Conservation (phyloP, 2,329 filamentous ascomycete species). For the Xylariaceae sp. region DNA sequence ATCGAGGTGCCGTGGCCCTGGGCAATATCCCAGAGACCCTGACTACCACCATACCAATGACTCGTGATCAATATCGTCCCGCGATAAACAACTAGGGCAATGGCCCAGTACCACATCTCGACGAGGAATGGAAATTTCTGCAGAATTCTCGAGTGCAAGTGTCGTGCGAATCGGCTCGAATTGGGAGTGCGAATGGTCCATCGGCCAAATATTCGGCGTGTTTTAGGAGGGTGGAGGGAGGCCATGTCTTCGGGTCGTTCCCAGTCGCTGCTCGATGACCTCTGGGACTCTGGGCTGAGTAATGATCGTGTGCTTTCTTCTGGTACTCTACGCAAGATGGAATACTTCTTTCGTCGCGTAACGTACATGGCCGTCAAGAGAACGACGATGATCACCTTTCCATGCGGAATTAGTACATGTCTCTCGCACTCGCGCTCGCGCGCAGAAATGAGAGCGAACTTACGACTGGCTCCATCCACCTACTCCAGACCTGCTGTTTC, state of each 20-base stretch:
- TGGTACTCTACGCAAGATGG: constrained; percentile 37
- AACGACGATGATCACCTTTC: constrained; percentile 47
- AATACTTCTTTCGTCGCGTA: constrained; percentile 46
- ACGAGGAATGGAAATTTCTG: constrained; percentile 72
- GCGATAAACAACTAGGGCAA: constrained; percentile 70
- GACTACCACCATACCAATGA: constrained; percentile 56
- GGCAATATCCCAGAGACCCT: constrained; percentile 53
- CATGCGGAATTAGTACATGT: constrained; percentile 1
- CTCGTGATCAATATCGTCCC: constrained; percentile 61
- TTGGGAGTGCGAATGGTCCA: constrained; percentile 56
- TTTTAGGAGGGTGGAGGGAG: constrained; percentile 37
- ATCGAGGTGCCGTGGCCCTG: constrained; percentile 52
- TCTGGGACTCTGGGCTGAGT: constrained; percentile 30
- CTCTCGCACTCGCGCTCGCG: neutral
- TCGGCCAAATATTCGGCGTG: constrained; percentile 39
- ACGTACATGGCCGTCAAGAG: constrained; percentile 48
- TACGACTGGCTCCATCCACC: constrained; percentile 35
- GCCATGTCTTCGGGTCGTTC: constrained; percentile 28
- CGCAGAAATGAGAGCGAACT: constrained; percentile 7
- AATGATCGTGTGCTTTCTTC: constrained; percentile 31
- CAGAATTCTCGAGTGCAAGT: constrained; percentile 65
- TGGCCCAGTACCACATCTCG: constrained; percentile 77
- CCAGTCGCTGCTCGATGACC: constrained; percentile 32
- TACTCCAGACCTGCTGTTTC: constrained; percentile 36
- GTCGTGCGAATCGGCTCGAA: constrained; percentile 62